Percentiles rank a stretch among this genome's conserved stretches.
phyloP scores from a whole-genome alignment of 495 filamentous ascomycete genomes.

The Penicillium robsamsonii region DNA sequence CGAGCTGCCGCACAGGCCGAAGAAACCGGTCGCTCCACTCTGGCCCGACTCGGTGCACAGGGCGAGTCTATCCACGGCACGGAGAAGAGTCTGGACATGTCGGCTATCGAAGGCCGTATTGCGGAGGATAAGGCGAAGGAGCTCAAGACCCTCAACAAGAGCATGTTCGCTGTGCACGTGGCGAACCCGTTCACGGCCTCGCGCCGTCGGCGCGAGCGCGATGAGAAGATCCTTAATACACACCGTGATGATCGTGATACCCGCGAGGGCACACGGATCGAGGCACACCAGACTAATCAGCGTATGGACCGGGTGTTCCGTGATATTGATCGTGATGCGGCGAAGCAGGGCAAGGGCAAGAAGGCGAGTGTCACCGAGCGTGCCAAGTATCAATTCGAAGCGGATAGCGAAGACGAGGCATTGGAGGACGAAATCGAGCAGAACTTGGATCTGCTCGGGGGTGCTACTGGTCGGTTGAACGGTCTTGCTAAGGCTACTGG shows the following conservation, averaged over 20 bases:
- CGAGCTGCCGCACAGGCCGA: constrained; percentile 65
- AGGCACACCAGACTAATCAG: constrained; percentile 56
- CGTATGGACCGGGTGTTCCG: constrained; percentile 61
- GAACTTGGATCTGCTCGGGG: constrained; percentile 59
- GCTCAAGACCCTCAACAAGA: constrained; percentile 71
- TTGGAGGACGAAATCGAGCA: constrained; percentile 73
- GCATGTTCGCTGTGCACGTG: constrained; percentile 80
- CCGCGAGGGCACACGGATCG: constrained; percentile 64
- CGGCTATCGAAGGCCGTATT: constrained; percentile 62
- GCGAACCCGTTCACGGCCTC: constrained; percentile 68
- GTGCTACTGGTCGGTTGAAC: constrained; percentile 62
- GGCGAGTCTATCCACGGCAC: constrained; percentile 76
- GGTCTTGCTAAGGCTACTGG: constrained; percentile 66
- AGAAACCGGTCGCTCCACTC: constrained; percentile 66
- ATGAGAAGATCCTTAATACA: constrained; percentile 59
- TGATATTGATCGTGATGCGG: constrained; percentile 46
- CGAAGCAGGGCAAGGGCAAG: constrained; percentile 32
- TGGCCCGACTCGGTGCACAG: constrained; percentile 69
- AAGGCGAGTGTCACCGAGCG: constrained; percentile 63
- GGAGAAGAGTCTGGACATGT: constrained; percentile 70
- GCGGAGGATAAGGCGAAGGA: constrained; percentile 75
- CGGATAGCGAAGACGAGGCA: constrained; percentile 71
- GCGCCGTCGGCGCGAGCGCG: constrained; percentile 55
- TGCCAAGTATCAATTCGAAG: constrained; percentile 76
- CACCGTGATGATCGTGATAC: constrained; percentile 65